These are phyloP conservation scores for thale cress (Arabidopsis thaliana) DNA, from an alignment of 345 rosid species.

Conservation along the genomic window DNA sequence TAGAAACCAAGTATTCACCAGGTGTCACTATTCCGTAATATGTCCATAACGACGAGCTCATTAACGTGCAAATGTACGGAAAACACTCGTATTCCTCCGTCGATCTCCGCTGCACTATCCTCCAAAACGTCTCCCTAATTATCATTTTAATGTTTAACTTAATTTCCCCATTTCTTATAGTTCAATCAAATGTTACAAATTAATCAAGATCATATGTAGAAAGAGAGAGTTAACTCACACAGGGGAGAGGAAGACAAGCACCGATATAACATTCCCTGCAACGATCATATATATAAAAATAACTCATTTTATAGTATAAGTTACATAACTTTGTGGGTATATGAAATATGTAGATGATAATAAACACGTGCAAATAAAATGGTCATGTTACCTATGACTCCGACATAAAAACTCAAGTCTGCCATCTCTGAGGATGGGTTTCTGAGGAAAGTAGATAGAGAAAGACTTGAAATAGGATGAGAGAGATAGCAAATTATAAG, in stretches of 20 bases:
- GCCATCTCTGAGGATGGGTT: conserved; percentile 46
- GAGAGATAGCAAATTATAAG: conserved; percentile 3
- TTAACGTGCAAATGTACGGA: conserved; percentile 73
- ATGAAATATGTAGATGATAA: conserved; percentile 8
- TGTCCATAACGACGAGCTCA: conserved; percentile 74
- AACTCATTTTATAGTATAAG: not conserved
- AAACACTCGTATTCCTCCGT: conserved; percentile 76
- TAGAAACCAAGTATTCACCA: conserved; percentile 69
- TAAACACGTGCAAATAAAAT: conserved; percentile 16
- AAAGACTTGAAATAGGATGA: conserved; percentile 6
- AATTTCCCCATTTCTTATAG: not conserved
- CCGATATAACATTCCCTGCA: conserved; percentile 77
- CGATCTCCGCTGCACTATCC: conserved; percentile 55
- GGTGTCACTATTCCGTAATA: conserved; percentile 77
- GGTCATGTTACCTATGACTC: conserved; percentile 59
- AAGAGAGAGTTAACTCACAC: conserved; percentile 48
- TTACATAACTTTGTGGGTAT: not conserved
- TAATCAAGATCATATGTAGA: not conserved
- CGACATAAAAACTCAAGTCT: conserved; percentile 53
- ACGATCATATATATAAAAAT: conserved; percentile 22
- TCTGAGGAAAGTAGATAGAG: conserved; percentile 9
- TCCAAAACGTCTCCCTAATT: conserved; percentile 60
- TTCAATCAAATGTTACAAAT: not conserved
- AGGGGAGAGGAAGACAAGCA: conserved; percentile 78
- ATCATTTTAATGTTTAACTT: not conserved